Evolutionary conservation across 441 rosid species (phyloP).

Genomic region (Adansonia grandidieri): DNA sequence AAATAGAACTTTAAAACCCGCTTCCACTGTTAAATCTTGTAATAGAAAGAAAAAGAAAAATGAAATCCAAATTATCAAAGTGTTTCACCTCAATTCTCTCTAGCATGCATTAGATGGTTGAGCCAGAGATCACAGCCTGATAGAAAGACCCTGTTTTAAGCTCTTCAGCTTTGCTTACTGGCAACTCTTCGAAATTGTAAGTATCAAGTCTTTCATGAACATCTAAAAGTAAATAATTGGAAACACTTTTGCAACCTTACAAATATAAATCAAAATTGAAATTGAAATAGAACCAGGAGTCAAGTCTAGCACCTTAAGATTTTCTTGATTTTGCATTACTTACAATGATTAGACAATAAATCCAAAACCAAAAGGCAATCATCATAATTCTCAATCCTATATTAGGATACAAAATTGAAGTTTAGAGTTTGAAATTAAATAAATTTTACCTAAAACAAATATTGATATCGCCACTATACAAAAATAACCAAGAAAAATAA

Average conservation of each 20-base stretch:
- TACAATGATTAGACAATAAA: background rate
- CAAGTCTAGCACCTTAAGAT: background rate
- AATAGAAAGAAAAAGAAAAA: no score
- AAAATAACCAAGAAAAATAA: background rate
- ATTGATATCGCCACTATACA: conserved; percentile 5
- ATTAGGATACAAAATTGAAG: background rate
- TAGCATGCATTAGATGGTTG: background rate
- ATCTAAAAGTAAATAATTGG: conserved; percentile 5
- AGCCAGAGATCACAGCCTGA: no score
- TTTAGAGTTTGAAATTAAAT: background rate
- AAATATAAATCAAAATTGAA: background rate
- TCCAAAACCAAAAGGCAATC: background rate
- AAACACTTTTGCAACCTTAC: background rate
- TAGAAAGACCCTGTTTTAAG: background rate
- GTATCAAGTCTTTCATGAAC: background rate
- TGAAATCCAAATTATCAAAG: conserved; percentile 16
- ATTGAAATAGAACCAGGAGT: background rate
- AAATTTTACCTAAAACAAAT: background rate
- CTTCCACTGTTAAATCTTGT: no score
- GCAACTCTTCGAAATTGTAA: background rate
- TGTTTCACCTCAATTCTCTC: conserved; percentile 1
- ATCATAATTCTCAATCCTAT: background rate
- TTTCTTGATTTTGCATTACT: background rate
- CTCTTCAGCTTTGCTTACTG: conserved; percentile 3
- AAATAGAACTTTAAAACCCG: background rate